phyloP scores from a whole-genome alignment of 1,139 yeast genomes.

The Hansenula sp. region DNA sequence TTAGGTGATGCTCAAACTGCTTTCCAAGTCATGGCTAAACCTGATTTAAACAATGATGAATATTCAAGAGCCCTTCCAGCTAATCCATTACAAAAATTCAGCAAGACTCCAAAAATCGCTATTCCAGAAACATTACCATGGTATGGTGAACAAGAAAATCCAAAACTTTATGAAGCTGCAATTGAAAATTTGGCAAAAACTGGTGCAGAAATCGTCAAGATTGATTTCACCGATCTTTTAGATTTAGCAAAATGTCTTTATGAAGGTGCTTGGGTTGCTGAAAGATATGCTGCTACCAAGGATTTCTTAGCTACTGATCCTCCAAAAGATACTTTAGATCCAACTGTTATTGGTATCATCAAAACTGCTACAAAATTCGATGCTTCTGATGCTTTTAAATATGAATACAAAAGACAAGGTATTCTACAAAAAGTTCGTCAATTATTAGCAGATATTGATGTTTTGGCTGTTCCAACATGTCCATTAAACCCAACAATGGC shows the following conservation, averaged over 20 bases:
- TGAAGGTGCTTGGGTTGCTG: slow-evolving; percentile 99
- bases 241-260: slow-evolving; percentile 86
- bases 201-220: slow-evolving; percentile 55
- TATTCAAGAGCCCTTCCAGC: slow-evolving; percentile 74
- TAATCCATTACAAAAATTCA: slow-evolving; percentile 57
- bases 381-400: slow-evolving; percentile 81
- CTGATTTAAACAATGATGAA: slow-evolving; percentile 70
- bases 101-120: slow-evolving; percentile 60
- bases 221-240: slow-evolving; percentile 70
- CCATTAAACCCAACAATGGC: slow-evolving; percentile 84
- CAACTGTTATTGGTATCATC: slow-evolving; percentile 75
- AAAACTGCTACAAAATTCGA: slow-evolving; percentile 70
- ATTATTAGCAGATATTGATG: slow-evolving; percentile 60
- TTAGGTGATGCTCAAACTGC: slow-evolving; percentile 78
- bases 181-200: slow-evolving; percentile 47
- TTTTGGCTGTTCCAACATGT: slow-evolving; percentile 84
- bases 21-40: slow-evolving; percentile 64
- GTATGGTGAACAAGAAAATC: slow-evolving; percentile 79
- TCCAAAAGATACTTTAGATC: slow-evolving; percentile 70
- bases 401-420: slow-evolving; percentile 77
- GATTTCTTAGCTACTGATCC: slow-evolving; percentile 72
- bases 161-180: slow-evolving; percentile 59
- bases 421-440: slow-evolving; percentile 61
- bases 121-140: slow-evolving; percentile 71
- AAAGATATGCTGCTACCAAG: slow-evolving; percentile 79